Evolutionary conservation across 148 eudicot species (phyloP).

Genomic region (Cornus florida): DNA sequence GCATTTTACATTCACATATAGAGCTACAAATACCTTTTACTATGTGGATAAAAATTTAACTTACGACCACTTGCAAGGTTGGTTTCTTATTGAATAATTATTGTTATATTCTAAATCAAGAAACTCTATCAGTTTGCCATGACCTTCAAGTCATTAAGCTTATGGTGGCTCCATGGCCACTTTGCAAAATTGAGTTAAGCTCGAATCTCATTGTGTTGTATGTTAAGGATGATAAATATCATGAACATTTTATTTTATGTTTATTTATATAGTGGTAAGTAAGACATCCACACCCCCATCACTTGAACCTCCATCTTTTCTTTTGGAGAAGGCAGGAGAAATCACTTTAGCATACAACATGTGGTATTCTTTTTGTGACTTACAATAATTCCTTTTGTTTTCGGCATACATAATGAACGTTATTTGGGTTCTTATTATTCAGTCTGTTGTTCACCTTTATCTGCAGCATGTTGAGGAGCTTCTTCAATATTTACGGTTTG

Average conservation of each 20-base stretch:
- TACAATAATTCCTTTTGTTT: neutral
- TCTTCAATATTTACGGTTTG: slow-evolving; percentile 62
- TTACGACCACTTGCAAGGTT: neutral
- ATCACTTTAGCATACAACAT: neutral
- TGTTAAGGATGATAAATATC: neutral
- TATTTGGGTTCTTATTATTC: slow-evolving; percentile 9
- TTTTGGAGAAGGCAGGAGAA: neutral
- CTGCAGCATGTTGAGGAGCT: slow-evolving; percentile 85
- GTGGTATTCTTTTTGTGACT: neutral
- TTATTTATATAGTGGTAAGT: neutral
- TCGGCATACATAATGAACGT: neutral
- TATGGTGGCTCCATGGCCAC: neutral
- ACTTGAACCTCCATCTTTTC: neutral
- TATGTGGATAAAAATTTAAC: neutral
- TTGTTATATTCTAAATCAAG: neutral
- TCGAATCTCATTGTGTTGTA: neutral
- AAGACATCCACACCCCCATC: neutral
- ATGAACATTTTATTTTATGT: neutral
- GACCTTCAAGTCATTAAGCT: neutral
- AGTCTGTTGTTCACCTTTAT: slow-evolving; percentile 7
- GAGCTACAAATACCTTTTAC: neutral
- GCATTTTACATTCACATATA: neutral
- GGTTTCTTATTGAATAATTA: neutral
- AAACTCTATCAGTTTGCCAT: neutral
- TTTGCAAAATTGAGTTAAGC: neutral